These are phyloP conservation scores for Cystobasidiaceae sp. DNA, from an alignment of 1,284 basidiomycete genomes.

Conservation along the genomic window DNA sequence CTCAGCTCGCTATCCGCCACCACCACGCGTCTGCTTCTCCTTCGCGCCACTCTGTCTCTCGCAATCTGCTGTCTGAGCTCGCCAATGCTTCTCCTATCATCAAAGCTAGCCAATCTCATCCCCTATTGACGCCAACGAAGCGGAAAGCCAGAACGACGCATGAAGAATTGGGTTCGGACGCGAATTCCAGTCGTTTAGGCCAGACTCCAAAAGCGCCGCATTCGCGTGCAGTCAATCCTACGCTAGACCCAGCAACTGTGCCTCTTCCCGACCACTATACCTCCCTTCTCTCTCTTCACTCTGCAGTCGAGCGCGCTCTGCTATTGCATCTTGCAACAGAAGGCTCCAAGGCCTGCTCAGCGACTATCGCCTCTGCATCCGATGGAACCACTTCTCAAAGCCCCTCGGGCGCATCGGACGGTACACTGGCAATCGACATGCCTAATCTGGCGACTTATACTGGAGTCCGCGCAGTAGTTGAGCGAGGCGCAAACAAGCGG, in stretches of 20 bases:
- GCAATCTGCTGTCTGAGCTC: slow-evolving; percentile 1
- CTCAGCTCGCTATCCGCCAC: neutral
- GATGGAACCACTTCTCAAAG: neutral
- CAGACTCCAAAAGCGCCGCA: neutral
- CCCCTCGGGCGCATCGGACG: neutral
- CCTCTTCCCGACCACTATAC: slow-evolving; percentile 25
- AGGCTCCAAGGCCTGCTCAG: slow-evolving; percentile 18
- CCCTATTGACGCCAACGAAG: slow-evolving; percentile 20
- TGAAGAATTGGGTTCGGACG: neutral
- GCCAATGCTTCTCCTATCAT: slow-evolving; percentile 19
- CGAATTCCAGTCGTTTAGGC: neutral
- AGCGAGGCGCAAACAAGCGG: slow-evolving; percentile 12
- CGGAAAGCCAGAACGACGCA: neutral
- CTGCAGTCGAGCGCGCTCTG: slow-evolving; percentile 27
- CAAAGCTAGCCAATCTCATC: slow-evolving; percentile 9
- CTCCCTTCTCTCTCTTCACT: slow-evolving; percentile 21
- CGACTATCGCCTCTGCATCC: neutral
- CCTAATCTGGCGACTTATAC: slow-evolving; percentile 25
- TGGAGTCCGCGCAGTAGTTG: slow-evolving; percentile 20
- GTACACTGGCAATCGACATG: slow-evolving; percentile 5
- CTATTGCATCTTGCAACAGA: slow-evolving; percentile 32
- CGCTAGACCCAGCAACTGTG: slow-evolving; percentile 9
- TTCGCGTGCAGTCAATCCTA: neutral
- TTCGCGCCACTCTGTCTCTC: slow-evolving; percentile 10
- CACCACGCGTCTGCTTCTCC: neutral